Evolutionary conservation across 2,329 filamentous ascomycete genomes (phyloP).

Genomic region (Penicillium brevicompactum): DNA sequence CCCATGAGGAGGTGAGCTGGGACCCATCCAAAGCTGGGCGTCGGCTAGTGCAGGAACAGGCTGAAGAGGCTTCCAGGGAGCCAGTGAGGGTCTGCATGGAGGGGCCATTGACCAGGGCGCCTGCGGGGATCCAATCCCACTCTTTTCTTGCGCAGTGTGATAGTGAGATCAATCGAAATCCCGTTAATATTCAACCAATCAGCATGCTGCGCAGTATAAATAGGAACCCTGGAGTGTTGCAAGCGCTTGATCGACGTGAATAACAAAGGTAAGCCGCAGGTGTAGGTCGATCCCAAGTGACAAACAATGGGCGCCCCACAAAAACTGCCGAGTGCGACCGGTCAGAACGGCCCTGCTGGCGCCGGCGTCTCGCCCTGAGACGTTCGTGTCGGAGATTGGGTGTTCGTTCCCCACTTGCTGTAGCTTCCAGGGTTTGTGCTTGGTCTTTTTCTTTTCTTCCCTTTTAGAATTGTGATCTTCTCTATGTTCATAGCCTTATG

Average conservation of each 20-base stretch:
- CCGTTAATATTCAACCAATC: neutral
- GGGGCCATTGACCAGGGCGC: conserved; percentile 6
- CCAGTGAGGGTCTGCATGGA: conserved; percentile 4
- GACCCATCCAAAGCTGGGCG: conserved; percentile 12
- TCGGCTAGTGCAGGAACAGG: conserved; percentile 27
- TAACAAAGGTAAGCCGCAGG: neutral
- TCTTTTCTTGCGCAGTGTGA: neutral
- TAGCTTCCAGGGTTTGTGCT: neutral
- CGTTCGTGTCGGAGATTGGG: neutral
- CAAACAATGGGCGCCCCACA: neutral
- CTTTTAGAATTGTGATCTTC: neutral
- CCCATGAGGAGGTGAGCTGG: neutral
- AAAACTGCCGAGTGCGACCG: neutral
- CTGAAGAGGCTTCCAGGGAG: conserved; percentile 8
- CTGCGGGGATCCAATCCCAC: neutral
- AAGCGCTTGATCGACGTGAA: conserved; percentile 4
- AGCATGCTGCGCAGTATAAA: neutral
- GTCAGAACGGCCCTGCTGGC: neutral
- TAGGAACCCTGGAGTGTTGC: neutral
- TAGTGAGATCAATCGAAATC: neutral
- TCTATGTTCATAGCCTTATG: neutral
- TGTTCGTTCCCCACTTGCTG: neutral
- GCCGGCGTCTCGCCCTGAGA: conserved; percentile 7
- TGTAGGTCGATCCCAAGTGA: too few species aligned
- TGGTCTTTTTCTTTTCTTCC: neutral